These are phyloP conservation scores for Mycena maculata DNA, from an alignment of 768 basidiomycete species.

Conservation along the genomic window DNA sequence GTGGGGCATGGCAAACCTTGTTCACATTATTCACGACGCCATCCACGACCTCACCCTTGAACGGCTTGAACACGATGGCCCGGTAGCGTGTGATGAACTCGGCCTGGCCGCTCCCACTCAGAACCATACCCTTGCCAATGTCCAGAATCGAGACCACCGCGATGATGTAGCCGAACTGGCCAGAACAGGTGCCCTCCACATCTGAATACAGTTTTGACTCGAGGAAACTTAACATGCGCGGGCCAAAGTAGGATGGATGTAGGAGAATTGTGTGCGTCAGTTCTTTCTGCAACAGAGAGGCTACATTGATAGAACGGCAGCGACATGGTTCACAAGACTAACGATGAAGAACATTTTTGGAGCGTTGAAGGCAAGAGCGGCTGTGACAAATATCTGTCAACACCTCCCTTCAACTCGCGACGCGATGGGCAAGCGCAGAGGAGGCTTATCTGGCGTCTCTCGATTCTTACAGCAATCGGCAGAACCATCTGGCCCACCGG, in stretches of 20 bases:
- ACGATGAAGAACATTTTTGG: constrained; percentile 77
- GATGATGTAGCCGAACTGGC: constrained; percentile 95
- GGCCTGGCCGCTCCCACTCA: constrained; percentile 93
- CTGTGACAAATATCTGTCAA: not conserved
- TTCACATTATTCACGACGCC: constrained; percentile 95
- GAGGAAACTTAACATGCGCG: constrained; percentile 93
- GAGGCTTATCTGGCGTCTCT: constrained; percentile 57
- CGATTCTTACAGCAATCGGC: constrained; percentile 56
- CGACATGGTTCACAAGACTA: constrained; percentile 45
- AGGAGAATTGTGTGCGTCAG: constrained; percentile 97
- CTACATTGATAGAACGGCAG: constrained; percentile 21
- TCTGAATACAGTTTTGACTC: constrained; percentile 94
- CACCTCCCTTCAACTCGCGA: no score
- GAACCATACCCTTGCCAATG: constrained; percentile 92
- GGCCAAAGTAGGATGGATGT: constrained; percentile 98
- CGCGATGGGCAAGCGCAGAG: constrained; percentile 55
- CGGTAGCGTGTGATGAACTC: constrained; percentile 95
- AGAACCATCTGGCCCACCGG: constrained; percentile 15
- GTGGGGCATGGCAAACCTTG: constrained; percentile 77
- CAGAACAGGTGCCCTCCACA: constrained; percentile 97
- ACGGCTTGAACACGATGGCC: constrained; percentile 99
- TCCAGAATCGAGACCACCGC: constrained; percentile 91
- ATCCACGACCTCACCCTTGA: constrained; percentile 98
- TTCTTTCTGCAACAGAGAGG: constrained; percentile 75
- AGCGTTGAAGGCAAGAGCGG: not conserved